These are phyloP conservation scores for Fusarium metavorans DNA, from an alignment of 2,329 filamentous ascomycete genomes.

Conservation along the genomic window DNA sequence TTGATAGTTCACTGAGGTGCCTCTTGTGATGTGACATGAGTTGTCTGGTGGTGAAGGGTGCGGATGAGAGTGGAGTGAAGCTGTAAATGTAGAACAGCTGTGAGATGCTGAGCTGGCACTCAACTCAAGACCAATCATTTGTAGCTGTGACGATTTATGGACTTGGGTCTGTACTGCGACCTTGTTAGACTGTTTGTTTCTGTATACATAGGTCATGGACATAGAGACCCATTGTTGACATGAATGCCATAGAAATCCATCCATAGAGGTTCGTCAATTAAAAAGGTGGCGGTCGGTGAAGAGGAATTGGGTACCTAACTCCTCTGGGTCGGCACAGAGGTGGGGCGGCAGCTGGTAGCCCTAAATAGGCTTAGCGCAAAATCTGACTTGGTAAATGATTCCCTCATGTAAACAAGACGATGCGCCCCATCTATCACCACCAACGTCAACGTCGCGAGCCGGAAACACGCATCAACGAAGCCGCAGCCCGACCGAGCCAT, in stretches of 20 bases:
- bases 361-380: conserved; percentile 36
- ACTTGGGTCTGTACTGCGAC: background rate
- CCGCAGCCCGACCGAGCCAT: conserved; percentile 24
- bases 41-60: background rate
- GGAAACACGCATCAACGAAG: conserved; percentile 32
- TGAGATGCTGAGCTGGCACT: background rate
- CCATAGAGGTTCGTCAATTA: background rate
- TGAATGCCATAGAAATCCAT: background rate
- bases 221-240: background rate
- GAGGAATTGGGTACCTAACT: conserved; percentile 4
- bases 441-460: conserved; percentile 42
- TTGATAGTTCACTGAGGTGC: background rate
- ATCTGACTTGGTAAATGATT: conserved; percentile 35
- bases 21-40: background rate
- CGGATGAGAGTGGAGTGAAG: background rate
- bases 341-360: conserved; percentile 28
- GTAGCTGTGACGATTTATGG: background rate
- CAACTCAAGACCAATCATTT: background rate
- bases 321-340: background rate
- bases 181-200: background rate
- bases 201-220: background rate
- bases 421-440: conserved; percentile 43
- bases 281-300: conserved; percentile 1
- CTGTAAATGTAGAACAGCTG: background rate
- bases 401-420: conserved; percentile 47